These are phyloP conservation scores for Rhizopogon vinicolor DNA, from an alignment of 768 basidiomycete species.

Conservation along the genomic window DNA sequence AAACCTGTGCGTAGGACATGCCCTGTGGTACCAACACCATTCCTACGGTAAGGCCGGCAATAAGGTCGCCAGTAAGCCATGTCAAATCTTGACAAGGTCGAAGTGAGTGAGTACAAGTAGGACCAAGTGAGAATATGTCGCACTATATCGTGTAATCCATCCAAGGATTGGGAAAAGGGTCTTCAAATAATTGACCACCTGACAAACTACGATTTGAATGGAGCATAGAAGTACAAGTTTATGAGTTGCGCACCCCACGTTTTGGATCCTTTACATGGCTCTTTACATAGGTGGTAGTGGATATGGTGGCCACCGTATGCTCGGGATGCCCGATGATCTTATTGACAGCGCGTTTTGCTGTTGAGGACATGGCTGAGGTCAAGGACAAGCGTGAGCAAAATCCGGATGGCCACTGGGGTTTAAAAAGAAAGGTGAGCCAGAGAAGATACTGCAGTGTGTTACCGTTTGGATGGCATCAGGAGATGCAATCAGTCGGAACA, in stretches of 20 bases:
- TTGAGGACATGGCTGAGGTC: slow-evolving; percentile 27
- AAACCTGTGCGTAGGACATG: slow-evolving; percentile 82
- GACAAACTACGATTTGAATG: not conserved
- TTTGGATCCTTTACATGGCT: slow-evolving; percentile 40
- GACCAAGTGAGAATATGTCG: slow-evolving; percentile 19
- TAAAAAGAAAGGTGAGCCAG: not conserved
- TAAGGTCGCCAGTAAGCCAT: slow-evolving; percentile 83
- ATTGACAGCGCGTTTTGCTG: slow-evolving; percentile 50
- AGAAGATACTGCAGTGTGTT: not conserved
- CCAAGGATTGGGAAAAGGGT: slow-evolving; percentile 80
- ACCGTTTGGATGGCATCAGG: not conserved
- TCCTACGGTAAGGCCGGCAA: slow-evolving; percentile 91
- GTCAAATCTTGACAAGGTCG: slow-evolving; percentile 47
- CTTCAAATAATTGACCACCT: slow-evolving; percentile 60
- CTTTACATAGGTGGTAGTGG: slow-evolving; percentile 51
- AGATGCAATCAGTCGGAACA: too few relatives aligned
- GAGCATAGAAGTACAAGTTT: not conserved
- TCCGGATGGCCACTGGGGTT: not conserved
- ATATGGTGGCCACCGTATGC: slow-evolving; percentile 51
- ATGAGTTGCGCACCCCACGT: slow-evolving; percentile 33
- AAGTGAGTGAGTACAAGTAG: slow-evolving; percentile 2
- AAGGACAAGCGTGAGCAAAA: not conserved
- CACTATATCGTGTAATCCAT: slow-evolving; percentile 89
- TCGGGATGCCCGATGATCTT: slow-evolving; percentile 58
- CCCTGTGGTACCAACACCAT: slow-evolving; percentile 94